Evolutionary conservation across 2,329 filamentous ascomycete species (phyloP).

Genomic region (Monilinia fructigena): DNA sequence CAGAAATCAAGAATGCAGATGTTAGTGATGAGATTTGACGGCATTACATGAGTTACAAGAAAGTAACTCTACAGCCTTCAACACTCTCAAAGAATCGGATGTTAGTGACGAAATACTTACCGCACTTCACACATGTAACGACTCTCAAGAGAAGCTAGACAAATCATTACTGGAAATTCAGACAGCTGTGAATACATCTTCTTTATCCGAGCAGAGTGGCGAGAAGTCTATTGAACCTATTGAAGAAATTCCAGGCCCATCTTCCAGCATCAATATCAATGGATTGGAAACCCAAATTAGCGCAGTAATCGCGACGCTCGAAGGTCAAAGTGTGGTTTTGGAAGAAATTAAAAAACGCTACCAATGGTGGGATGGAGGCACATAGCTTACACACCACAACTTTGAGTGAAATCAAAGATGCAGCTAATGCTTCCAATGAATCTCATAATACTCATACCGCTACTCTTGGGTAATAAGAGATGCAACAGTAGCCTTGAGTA

Average conservation of each 20-base stretch:
- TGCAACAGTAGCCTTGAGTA: constrained; percentile 20
- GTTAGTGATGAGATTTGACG: constrained; percentile 39
- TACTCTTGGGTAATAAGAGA: constrained; percentile 30
- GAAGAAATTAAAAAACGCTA: constrained; percentile 23
- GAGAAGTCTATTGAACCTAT: neutral
- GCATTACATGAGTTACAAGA: constrained; percentile 34
- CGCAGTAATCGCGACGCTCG: constrained; percentile 17
- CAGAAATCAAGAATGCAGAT: constrained; percentile 39
- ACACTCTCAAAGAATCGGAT: constrained; percentile 36
- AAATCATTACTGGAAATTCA: neutral
- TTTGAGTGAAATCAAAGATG: constrained; percentile 20
- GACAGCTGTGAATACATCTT: neutral
- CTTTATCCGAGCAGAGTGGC: neutral
- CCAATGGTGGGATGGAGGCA: constrained; percentile 25
- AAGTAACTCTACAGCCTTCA: constrained; percentile 29
- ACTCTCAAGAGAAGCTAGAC: constrained; percentile 13
- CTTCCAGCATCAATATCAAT: neutral
- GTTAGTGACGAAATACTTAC: constrained; percentile 39
- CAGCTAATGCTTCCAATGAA: constrained; percentile 15
- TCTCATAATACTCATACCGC: constrained; percentile 28
- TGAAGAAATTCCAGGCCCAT: neutral
- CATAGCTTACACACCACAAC: constrained; percentile 30
- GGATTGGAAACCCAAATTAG: constrained; percentile 8
- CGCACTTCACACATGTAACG: constrained; percentile 31
- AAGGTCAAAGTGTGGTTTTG: constrained; percentile 29